Evolutionary conservation across 345 rosid genomes (phyloP).

Genomic region (Microcos paniculata): DNA sequence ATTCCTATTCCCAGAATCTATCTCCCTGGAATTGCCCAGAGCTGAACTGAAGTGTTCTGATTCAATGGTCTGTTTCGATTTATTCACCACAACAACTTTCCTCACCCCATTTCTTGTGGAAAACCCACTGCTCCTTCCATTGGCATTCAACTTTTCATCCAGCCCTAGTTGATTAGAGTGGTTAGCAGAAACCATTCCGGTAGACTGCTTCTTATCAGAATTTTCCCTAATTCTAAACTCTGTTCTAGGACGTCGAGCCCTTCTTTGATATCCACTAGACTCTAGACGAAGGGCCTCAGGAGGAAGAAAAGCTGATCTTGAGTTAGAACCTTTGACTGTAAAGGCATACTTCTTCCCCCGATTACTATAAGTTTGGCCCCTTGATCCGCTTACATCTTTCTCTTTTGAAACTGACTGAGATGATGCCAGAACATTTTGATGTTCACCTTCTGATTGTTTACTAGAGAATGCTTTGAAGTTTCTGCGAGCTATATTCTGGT

Average conservation of each 20-base stretch:
- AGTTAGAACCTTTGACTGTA: slow-evolving; percentile 51
- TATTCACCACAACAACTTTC: slow-evolving; percentile 53
- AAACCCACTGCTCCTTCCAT: slow-evolving; percentile 39
- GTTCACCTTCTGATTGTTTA: slow-evolving; percentile 46
- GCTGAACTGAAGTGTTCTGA: slow-evolving; percentile 47
- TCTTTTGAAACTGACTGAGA: slow-evolving; percentile 33
- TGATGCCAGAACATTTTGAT: slow-evolving; percentile 33
- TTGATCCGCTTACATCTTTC: slow-evolving; percentile 30
- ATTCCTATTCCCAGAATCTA: slow-evolving; percentile 41
- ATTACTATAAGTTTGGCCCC: slow-evolving; percentile 37
- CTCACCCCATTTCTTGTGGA: slow-evolving; percentile 44
- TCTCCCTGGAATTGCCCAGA: slow-evolving; percentile 35
- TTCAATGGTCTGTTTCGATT: slow-evolving; percentile 51
- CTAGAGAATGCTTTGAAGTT: slow-evolving; percentile 31
- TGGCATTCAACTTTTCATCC: slow-evolving; percentile 51
- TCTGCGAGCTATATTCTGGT: slow-evolving; percentile 33
- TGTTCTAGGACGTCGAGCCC: slow-evolving; percentile 54
- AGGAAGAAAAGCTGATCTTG: slow-evolving; percentile 43
- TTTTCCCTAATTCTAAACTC: slow-evolving; percentile 81
- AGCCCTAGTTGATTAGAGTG: slow-evolving; percentile 35
- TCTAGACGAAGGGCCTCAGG: slow-evolving; percentile 58
- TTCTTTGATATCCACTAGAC: slow-evolving; percentile 59
- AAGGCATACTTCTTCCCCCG: slow-evolving; percentile 47
- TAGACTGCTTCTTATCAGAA: slow-evolving; percentile 39
- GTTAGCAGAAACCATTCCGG: slow-evolving; percentile 33